phyloP scores from a whole-genome alignment of 805 yeast species.

The Candida xiaguanensis region DNA sequence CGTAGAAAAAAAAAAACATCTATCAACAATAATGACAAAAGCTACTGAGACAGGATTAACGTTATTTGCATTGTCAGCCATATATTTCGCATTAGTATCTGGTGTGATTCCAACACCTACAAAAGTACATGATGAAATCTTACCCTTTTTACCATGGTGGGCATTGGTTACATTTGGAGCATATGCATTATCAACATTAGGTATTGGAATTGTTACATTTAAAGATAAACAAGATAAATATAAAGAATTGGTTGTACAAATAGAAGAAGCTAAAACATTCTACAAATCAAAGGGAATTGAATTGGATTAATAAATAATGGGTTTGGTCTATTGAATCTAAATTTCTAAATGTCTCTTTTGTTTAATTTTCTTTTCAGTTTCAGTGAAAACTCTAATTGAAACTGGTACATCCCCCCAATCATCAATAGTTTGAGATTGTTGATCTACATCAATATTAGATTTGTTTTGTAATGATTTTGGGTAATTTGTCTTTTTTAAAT shows the following conservation, averaged over 20 bases:
- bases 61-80: slow-evolving; percentile 42
- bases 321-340: background rate
- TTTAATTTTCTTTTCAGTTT: slow-evolving; percentile 68
- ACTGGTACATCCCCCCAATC: slow-evolving; percentile 59
- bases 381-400: slow-evolving; percentile 77
- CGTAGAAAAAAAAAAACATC: background rate
- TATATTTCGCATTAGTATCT: slow-evolving; percentile 49
- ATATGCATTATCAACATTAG: slow-evolving; percentile 63
- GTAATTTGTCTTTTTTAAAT: slow-evolving; percentile 28
- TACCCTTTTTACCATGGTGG: slow-evolving; percentile 73
- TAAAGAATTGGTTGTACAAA: slow-evolving; percentile 53
- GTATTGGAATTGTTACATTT: slow-evolving; percentile 65
- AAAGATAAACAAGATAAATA: slow-evolving; percentile 69
- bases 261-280: slow-evolving; percentile 60
- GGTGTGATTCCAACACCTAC: slow-evolving; percentile 55
- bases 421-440: slow-evolving; percentile 15
- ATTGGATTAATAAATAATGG: slow-evolving; percentile 29
- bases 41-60: slow-evolving; percentile 58
- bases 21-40: slow-evolving; percentile 50
- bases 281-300: slow-evolving; percentile 54
- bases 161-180: slow-evolving; percentile 63
- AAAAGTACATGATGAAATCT: slow-evolving; percentile 46
- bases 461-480: slow-evolving; percentile 34
- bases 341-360: slow-evolving; percentile 2
- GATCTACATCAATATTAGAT: slow-evolving; percentile 8